phyloP scores from a whole-genome alignment of 1,139 yeast genomes.

The Taphrina sp. region DNA sequence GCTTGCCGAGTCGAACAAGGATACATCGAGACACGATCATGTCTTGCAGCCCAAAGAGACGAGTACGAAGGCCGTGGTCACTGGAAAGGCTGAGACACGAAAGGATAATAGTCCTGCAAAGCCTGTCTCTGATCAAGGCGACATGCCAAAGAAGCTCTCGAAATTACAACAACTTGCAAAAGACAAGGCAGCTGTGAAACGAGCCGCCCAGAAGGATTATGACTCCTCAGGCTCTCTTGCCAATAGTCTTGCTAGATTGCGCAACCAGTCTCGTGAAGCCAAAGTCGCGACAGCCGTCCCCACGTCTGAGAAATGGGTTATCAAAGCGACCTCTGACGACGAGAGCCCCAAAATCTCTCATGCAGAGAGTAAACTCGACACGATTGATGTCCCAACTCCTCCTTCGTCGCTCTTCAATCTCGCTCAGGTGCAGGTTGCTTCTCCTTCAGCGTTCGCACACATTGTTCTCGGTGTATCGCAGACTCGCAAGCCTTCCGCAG shows the following conservation, averaged over 20 bases:
- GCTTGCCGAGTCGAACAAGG: too few species aligned
- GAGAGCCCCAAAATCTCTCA: neutral
- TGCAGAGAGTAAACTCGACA: neutral
- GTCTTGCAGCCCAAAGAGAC: neutral
- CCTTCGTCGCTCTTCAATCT: neutral
- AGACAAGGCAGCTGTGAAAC: slow-evolving; percentile 44
- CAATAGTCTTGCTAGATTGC: neutral
- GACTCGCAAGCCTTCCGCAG: neutral
- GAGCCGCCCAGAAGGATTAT: slow-evolving; percentile 24
- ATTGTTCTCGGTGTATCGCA: slow-evolving; percentile 30
- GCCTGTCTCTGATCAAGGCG: slow-evolving; percentile 9
- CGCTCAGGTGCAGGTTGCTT: slow-evolving; percentile 46
- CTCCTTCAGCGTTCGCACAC: slow-evolving; percentile 41
- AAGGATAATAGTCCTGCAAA: neutral
- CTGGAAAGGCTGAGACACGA: neutral
- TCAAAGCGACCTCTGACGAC: neutral
- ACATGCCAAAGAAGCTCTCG: slow-evolving; percentile 41
- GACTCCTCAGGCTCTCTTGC: neutral
- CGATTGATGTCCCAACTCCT: neutral
- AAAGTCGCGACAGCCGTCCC: too few species aligned
- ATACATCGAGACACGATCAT: neutral
- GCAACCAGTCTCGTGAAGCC: too few species aligned
- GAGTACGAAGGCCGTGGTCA: neutral
- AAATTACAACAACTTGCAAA: slow-evolving; percentile 55
- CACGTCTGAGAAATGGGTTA: too few species aligned